Base-by-base conservation (phyloP, 2,329 filamentous ascomycete species). In the Sphaerostilbella broomeana region DNA sequence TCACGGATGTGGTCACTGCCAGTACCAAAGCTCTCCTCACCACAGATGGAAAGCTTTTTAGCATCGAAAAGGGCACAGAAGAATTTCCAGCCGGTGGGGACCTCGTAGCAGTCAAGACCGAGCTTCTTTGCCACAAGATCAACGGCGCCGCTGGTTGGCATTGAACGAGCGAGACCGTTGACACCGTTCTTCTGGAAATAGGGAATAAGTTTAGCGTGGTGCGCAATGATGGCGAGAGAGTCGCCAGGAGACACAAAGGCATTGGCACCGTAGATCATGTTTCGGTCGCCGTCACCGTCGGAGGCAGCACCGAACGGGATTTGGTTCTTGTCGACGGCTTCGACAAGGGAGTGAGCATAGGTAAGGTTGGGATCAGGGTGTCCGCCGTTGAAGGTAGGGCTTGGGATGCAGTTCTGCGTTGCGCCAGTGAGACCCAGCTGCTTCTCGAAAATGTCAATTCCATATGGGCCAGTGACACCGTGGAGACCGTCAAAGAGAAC, bases 191-290 rank as follows among this genome's bases (percentile, higher is more conserved):
- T 89, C 75, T 90, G 83, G 79, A 98, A 98, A 72, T 95, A 98
- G 43, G 92, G 92, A 56, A 98, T 98, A 45, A 95, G 79, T 55
- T 95, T 79, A 52, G 92, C 88, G 62, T 98, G 84, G 72, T 98
- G 92, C 34, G 92, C 88, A 58, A 98, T 98, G 62, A 98, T 98
- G 58, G 92, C 92, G 56, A 98, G 73, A 57, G 87, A 95, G 72
- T 98, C 92, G 59, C 92, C 92, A 6, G 92, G 92, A 6, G 90
- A 97, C 46, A 98, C 92, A 59, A 98, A 98, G 30, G 84, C 81
- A 57, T 94, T 90, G 51, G 90, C 89, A 47, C 92, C 92, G 68
- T 98, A 98, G 60, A 98, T 98, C 92, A 98, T 98, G 79, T 98
- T 98, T 54, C 92, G 86, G 72, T 98, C 92, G 56, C 92, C 92